These are phyloP conservation scores for Saccharomyces hybrid DNA, from an alignment of 1,139 yeast species.

Conservation along the genomic window DNA sequence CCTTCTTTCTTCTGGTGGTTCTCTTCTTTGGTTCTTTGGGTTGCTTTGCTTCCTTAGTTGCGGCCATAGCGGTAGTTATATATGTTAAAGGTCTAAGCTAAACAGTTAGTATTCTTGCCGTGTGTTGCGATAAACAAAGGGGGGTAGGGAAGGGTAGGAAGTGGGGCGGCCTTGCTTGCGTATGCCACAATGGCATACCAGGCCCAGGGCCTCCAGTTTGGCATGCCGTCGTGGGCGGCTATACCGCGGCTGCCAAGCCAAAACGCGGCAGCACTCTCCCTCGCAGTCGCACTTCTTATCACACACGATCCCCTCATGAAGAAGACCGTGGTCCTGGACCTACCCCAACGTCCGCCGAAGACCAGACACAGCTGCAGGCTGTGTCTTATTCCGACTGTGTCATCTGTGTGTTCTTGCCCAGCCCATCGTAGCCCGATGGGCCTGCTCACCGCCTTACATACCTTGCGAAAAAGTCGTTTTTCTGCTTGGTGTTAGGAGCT, in stretches of 20 bases:
- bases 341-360: not conserved
- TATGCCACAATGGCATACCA: not conserved
- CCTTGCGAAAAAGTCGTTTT: slow-evolving; percentile 1
- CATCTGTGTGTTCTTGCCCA: not conserved
- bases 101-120: not conserved
- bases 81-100: not conserved
- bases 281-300: not conserved
- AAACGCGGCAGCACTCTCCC: too few relatives aligned
- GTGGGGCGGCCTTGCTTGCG: not conserved
- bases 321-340: not conserved
- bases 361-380: not conserved
- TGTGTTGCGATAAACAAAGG: not conserved
- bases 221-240: not conserved
- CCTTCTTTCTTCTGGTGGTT: slow-evolving; percentile 39
- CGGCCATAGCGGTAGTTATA: slow-evolving; percentile 32
- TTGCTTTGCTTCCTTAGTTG: slow-evolving; percentile 29
- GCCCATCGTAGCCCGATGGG: not conserved
- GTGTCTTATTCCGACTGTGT: not conserved
- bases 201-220: not conserved
- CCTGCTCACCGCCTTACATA: not conserved
- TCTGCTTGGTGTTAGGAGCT: not conserved
- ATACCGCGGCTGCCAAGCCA: not conserved
- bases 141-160: not conserved
- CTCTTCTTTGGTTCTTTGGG: slow-evolving; percentile 27
- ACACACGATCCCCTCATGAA: not conserved